Conservation (phyloP, 129 eudicot species). For the Centrapalus pauciflorus region DNA sequence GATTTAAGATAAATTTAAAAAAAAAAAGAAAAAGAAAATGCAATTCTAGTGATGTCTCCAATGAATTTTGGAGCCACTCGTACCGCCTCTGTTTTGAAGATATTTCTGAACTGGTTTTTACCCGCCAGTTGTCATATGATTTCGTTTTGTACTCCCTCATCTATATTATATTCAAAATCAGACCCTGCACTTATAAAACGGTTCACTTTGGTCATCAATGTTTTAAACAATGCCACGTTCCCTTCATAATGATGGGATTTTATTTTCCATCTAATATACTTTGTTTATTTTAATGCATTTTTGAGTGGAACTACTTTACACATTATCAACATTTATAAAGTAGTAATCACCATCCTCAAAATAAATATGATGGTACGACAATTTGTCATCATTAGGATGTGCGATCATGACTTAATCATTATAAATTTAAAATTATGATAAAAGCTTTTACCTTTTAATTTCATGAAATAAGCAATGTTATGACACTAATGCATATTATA, state of each 20-base stretch:
- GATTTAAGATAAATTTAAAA: no score
- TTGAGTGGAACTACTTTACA: no score
- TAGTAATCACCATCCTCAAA: no score
- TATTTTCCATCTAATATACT: neutral
- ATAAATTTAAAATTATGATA: no score
- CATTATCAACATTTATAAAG: no score
- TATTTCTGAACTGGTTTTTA: constrained; percentile 15
- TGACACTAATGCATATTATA: no score
- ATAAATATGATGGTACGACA: no score
- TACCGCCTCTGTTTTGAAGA: constrained; percentile 33
- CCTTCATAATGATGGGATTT: neutral
- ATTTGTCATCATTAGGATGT: no score
- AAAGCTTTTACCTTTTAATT: no score
- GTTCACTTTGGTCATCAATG: neutral
- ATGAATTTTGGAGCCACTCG: constrained; percentile 20
- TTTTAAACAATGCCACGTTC: neutral
- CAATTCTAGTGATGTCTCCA: constrained; percentile 14
- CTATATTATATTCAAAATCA: neutral
- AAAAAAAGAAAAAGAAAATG: neutral
- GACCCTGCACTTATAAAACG: neutral
- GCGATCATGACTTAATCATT: no score
- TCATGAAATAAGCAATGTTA: no score
- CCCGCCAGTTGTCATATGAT: constrained; percentile 19
- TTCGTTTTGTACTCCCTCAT: neutral
- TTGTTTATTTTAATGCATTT: no score